phyloP scores from a whole-genome alignment of 2,329 filamentous ascomycete species.

The Zymoseptoria brevis region DNA sequence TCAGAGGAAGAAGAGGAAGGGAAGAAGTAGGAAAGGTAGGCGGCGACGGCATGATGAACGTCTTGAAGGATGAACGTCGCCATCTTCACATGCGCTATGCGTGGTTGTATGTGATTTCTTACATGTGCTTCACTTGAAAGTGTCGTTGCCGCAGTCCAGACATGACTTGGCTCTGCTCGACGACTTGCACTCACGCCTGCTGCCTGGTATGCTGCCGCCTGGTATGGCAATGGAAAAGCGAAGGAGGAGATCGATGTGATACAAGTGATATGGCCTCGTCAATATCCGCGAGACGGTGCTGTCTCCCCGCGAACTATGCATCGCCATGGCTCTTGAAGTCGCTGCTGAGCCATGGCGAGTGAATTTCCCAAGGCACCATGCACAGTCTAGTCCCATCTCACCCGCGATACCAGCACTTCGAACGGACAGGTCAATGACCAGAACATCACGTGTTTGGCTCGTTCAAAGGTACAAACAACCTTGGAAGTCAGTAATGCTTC shows the following conservation, averaged over 20 bases:
- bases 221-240: too few species aligned
- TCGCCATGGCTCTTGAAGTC: background rate
- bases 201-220: background rate
- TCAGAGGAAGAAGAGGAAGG: background rate
- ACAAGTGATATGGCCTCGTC: background rate
- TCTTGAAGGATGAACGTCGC: background rate
- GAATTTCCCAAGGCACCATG: background rate
- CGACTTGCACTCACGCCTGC: background rate
- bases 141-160: background rate
- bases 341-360: background rate
- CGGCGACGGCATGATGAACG: background rate
- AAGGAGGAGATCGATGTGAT: background rate
- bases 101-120: background rate
- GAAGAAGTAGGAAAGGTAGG: background rate
- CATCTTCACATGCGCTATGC: background rate
- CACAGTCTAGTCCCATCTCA: too few species aligned
- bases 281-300: background rate
- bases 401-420: too few species aligned
- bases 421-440: too few species aligned
- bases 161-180: background rate
- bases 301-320: background rate
- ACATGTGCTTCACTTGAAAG: background rate
- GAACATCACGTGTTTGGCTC: too few species aligned
- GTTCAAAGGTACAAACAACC: too few species aligned
- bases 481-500: too few species aligned